A percentile compares a stretch with the other conserved stretches of the same genome.
These are phyloP conservation scores for Sporothrix curviconia DNA, from an alignment of 2,329 filamentous ascomycete species.

Conservation along the genomic window DNA sequence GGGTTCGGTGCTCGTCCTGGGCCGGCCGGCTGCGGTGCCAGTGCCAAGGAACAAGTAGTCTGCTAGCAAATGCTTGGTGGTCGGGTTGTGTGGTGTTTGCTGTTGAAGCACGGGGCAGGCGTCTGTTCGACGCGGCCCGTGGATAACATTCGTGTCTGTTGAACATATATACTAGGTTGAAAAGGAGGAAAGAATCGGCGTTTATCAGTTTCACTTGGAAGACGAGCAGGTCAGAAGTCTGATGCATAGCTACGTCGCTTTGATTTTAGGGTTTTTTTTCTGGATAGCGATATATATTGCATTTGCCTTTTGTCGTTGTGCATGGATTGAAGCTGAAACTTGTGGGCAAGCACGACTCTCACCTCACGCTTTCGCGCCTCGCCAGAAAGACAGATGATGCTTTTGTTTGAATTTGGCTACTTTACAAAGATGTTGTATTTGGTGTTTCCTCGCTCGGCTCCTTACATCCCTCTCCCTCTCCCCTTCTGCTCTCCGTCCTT, in stretches of 20 bases:
- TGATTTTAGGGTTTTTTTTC: background rate
- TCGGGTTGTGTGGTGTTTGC: no score
- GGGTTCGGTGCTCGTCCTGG: conserved; percentile 50
- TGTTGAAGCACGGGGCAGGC: no score
- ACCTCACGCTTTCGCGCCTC: no score
- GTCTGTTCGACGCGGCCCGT: no score
- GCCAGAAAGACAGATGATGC: no score
- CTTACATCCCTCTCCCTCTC: background rate
- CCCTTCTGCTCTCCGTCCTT: background rate
- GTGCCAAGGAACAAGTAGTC: background rate
- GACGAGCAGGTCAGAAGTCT: no score
- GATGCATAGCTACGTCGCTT: background rate
- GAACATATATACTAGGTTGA: background rate
- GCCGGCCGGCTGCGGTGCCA: conserved; percentile 24
- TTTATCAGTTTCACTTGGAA: background rate
- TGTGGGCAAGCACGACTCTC: background rate
- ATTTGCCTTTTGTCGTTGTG: background rate
- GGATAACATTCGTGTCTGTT: background rate
- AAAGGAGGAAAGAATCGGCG: background rate
- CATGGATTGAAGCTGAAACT: background rate
- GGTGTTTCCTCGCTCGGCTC: background rate
- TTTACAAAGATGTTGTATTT: background rate
- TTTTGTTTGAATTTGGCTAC: conserved; percentile 1
- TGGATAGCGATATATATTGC: background rate
- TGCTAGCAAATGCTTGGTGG: no score